Base-by-base conservation (phyloP, 2,329 filamentous ascomycete genomes). In the Pseudonectria buxi region DNA sequence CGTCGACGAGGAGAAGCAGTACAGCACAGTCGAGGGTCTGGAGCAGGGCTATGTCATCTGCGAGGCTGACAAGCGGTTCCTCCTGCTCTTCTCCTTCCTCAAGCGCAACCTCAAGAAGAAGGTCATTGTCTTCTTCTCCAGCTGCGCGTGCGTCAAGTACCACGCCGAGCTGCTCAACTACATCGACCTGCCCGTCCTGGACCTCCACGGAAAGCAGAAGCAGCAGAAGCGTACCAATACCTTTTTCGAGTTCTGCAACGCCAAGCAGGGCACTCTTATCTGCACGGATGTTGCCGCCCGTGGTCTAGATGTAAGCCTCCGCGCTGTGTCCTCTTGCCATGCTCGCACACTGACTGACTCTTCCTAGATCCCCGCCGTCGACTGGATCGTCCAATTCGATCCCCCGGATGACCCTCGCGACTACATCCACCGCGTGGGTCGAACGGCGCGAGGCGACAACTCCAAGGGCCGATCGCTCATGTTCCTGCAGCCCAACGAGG, bases 171-270 rank as follows among this genome's bases (percentile, higher is more conserved):
- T 98, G 18, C 78, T 98, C 49, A 96, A 96, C 68, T 96, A 95
- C 67, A 95, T 96, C 54, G 92, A 96, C 61, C 74, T 95, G 27
- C 88, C 85, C 5, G 86, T 94, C 3, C 73, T 94, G 28, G 83
- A 86, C 50, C 71, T 94, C 7, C 86, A 94, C 61, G 92, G 88
- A 49, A 95, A 98, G 67, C 87, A 95, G 65, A 98, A 98, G 66
- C 92, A 98, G 64, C 88, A 95, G 64, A 95, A 95, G 63, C 85
- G 92, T n/a, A 98, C 92, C 15, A 94, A 94, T 58, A 95, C 88
- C 1, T 98, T 98, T 62, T 98, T 96, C 62, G 90, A 96, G 60
- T 98, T 98, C 60, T 72, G 69, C 61, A 75, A 75, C 44, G 71
- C 89, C 13, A 81, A 80, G 47, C 78, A 84, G 47, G 92, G 90